phyloP scores from a whole-genome alignment of 2,329 filamentous ascomycete genomes.

The Purpureocillium lavendulum region DNA sequence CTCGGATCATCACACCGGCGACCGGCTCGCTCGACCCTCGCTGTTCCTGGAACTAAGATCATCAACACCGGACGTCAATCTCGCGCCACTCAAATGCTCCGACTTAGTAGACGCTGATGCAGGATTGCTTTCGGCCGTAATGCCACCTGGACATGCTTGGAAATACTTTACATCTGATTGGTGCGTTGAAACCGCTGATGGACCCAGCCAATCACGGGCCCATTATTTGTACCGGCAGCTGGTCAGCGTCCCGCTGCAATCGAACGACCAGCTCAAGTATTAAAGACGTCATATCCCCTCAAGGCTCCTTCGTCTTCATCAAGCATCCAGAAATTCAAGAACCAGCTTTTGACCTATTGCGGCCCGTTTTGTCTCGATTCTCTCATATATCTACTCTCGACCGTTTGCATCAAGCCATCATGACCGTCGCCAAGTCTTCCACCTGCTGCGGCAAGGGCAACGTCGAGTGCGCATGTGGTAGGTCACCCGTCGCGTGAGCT shows the following conservation, averaged over 20 bases:
- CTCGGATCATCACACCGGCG: not conserved
- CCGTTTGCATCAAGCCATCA: slow-evolving; percentile 13
- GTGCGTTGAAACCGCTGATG: not conserved
- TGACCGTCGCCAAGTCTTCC: slow-evolving; percentile 29
- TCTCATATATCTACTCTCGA: too few species aligned
- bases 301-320: too few species aligned
- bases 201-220: slow-evolving; percentile 7
- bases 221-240: not conserved
- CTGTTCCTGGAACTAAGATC: too few species aligned
- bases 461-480: slow-evolving; percentile 49
- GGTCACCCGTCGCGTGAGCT: slow-evolving; percentile 11
- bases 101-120: too few species aligned
- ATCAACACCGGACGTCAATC: too few species aligned
- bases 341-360: too few species aligned
- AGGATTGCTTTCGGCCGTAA: too few species aligned
- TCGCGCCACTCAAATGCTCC: too few species aligned
- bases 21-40: too few species aligned
- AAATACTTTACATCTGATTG: slow-evolving; percentile 9
- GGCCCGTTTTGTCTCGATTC: too few species aligned
- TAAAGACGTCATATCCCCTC: slow-evolving; percentile 7
- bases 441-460: slow-evolving; percentile 50
- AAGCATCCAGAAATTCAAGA: too few species aligned
- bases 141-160: slow-evolving; percentile 8
- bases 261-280: slow-evolving; percentile 5
- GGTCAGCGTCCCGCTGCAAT: slow-evolving; percentile 2